Evolutionary conservation across 192 early-diverging fungal species (phyloP).

Genomic region (Globomyces pollinis-pini): DNA sequence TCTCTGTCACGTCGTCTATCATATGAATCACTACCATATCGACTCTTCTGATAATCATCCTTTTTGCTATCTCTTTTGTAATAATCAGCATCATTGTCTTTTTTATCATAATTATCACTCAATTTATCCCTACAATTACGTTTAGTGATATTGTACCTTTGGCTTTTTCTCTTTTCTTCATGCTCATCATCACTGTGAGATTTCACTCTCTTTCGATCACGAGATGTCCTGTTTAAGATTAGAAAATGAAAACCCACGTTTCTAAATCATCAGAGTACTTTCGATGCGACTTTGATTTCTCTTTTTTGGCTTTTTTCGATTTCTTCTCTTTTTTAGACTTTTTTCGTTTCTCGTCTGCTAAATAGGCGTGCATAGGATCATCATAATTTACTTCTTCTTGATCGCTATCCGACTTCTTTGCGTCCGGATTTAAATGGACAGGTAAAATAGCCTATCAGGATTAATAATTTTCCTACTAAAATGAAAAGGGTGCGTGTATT

Average conservation of each 20-base stretch:
- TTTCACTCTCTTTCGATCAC: no score
- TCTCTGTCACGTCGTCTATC: neutral
- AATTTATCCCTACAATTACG: no score
- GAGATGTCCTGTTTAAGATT: no score
- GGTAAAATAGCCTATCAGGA: neutral
- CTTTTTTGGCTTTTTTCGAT: neutral
- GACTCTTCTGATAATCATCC: neutral
- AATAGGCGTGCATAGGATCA: conserved; percentile 11
- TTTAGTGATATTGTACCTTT: no score
- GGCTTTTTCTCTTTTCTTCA: neutral
- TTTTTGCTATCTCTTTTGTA: neutral
- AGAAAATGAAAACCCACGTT: no score
- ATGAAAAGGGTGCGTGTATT: no score
- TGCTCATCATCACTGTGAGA: no score
- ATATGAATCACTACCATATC: neutral
- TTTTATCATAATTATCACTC: neutral
- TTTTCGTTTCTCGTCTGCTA: neutral
- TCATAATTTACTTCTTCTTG: conserved; percentile 16
- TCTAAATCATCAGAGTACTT: neutral
- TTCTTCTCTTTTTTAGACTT: neutral
- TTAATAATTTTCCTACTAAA: no score
- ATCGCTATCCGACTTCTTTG: conserved; percentile 22
- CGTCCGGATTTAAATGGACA: conserved; percentile 9
- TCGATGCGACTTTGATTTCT: neutral
- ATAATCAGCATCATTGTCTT: neutral